Evolutionary conservation across 805 yeast species (phyloP), one percentile per base, ranked within the genome.

Genomic region (Candida multigemmis): DNA sequence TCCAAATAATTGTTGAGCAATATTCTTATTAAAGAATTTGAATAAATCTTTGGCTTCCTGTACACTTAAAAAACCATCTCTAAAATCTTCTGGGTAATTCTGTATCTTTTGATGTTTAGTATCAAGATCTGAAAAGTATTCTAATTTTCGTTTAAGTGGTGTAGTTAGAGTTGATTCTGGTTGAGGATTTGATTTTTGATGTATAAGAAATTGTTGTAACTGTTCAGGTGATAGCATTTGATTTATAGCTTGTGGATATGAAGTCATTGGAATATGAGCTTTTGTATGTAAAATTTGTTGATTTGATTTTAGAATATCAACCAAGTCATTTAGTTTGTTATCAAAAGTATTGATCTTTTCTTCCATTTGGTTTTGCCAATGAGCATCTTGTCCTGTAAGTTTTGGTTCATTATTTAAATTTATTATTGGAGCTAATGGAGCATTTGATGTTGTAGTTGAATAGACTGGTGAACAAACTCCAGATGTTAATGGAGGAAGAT

Each of bases 1-100:
- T 1, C 85, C 86, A 56, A 75, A 76, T 23, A 77, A 50, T 38
- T 76, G 82, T 7, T 76, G 75, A 1, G 78, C 57, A 17, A 77
- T 71, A 29, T 74, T 64, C 1, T 58, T 46, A 35, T 71, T 67
- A 40, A 77, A 77, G 31, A 57, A 69, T 9, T 45, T 37, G 34
- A 75, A 71, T 10, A 76, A 50, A 17, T 60, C 68, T n/a, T 47
- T 43, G 1, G 76, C 75, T 30, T 68, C 60, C 1, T 41, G 46
- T 19, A 51, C 40, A 2, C 59, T 32, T 2, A 69, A 31, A n/a
- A 53, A 44, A 2, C 53, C 55, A 27, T 52, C 45, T 6, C 67
- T 36, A 35, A 65, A 61, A 32, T 63, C 68, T 4, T 38, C 40
- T 6, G 47, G 42, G n/a, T 12, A 30, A 12, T 9, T 22, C 26